Conservation (phyloP, 495 filamentous ascomycete species). For the Pseudevernia furfuracea region DNA sequence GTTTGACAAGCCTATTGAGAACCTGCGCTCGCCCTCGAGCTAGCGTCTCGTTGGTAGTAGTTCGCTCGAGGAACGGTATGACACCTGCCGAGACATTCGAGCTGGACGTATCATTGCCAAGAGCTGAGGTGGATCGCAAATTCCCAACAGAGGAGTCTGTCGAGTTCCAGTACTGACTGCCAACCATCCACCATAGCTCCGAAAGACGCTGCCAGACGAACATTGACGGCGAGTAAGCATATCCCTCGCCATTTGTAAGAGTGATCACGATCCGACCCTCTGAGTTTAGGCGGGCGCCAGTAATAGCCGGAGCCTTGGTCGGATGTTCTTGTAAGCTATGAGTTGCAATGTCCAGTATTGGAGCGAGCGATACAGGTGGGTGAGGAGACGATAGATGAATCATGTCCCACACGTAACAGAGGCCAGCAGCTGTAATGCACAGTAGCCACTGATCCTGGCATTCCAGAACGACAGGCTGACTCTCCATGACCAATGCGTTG, state of each 20-base stretch:
- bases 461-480: constrained; percentile 89
- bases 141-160: constrained; percentile 76
- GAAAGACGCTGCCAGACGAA: constrained; percentile 90
- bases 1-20: constrained; percentile 81
- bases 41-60: constrained; percentile 88
- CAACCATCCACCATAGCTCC: constrained; percentile 96
- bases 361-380: constrained; percentile 82
- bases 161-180: constrained; percentile 98
- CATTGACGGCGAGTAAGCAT: constrained; percentile 72
- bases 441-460: constrained; percentile 82
- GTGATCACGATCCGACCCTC: constrained; percentile 75
- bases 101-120: constrained; percentile 44
- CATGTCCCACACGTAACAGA: constrained; percentile 92
- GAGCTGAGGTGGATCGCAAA: constrained; percentile 57
- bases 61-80: constrained; percentile 84
- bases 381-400: constrained; percentile 76
- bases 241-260: constrained; percentile 88
- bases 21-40: constrained; percentile 83
- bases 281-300: constrained; percentile 83
- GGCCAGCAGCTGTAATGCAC: constrained; percentile 77
- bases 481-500: constrained; percentile 77
- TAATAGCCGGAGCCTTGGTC: constrained; percentile 67
- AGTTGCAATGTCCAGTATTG: constrained; percentile 79
- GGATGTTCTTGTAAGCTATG: constrained; percentile 60
- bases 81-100: constrained; percentile 81